Percentiles rank a stretch among this genome's conserved stretches.
These are phyloP conservation scores for Monilinia vaccinii-corymbosi DNA, from an alignment of 2,329 filamentous ascomycete species.

Conservation along the genomic window DNA sequence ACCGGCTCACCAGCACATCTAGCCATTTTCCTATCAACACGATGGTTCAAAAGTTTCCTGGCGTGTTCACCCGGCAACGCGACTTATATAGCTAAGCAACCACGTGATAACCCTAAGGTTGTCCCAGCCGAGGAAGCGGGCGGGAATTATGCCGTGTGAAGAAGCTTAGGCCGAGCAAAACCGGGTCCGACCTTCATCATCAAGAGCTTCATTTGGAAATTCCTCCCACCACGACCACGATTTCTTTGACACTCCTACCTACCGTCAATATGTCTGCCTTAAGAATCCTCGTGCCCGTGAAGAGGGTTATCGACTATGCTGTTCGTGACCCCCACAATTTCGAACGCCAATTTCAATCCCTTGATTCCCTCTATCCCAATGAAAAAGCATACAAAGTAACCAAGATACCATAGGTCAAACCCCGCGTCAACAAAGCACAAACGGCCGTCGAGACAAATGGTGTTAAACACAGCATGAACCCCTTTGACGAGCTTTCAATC, in stretches of 20 bases:
- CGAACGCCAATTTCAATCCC: background rate
- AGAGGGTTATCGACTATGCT: constrained; percentile 81
- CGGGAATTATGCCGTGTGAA: background rate
- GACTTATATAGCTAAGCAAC: background rate
- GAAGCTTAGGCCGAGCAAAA: constrained; percentile 9
- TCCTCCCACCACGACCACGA: background rate
- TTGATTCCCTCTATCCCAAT: background rate
- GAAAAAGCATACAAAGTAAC: background rate
- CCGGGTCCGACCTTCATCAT: constrained; percentile 1
- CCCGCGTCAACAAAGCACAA: constrained; percentile 59
- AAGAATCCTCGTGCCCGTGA: constrained; percentile 71
- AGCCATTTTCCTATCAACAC: no score
- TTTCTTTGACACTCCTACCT: background rate
- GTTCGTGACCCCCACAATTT: constrained; percentile 33
- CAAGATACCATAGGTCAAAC: constrained; percentile 46
- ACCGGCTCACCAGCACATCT: no score
- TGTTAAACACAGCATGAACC: constrained; percentile 98
- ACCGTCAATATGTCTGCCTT: constrained; percentile 48
- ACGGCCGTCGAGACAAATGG: constrained; percentile 87
- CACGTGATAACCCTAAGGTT: background rate
- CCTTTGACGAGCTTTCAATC: constrained; percentile 96
- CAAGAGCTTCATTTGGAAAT: constrained; percentile 1
- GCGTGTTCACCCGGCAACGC: background rate
- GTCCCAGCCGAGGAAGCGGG: background rate
- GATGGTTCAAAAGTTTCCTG: no score